Conservation (phyloP, 2,329 filamentous ascomycete genomes). For the Sporothrix luriei region DNA sequence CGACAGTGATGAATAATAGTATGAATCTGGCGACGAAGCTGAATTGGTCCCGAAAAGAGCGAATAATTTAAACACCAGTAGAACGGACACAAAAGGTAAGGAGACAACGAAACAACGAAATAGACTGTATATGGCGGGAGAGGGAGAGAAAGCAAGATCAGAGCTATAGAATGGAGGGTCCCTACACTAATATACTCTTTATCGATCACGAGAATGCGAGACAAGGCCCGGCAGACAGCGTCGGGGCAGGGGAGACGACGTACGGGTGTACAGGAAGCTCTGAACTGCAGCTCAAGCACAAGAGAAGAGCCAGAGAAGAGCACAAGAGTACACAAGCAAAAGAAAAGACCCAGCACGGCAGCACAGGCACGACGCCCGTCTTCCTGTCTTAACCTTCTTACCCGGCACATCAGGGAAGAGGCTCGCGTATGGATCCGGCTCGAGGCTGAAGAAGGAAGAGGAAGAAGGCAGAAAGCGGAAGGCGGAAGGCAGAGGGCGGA, state of each 20-base stretch:
- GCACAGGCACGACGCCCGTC: not conserved
- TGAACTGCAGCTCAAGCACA: not conserved
- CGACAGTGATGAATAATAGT: not conserved
- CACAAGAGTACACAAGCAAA: not conserved
- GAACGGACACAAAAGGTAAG: not conserved
- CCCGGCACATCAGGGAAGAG: slow-evolving; percentile 17
- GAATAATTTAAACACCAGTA: not conserved
- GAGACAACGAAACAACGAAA: too few species aligned
- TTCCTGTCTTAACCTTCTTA: not conserved
- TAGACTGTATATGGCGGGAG: not conserved
- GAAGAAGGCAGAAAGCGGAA: not conserved
- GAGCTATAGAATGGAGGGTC: not conserved
- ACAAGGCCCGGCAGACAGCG: slow-evolving; percentile 1
- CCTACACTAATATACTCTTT: not conserved
- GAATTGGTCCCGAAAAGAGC: not conserved
- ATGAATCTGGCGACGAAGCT: not conserved
- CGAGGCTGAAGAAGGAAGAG: not conserved
- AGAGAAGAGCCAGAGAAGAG: not conserved
- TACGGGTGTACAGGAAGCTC: not conserved
- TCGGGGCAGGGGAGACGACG: not conserved
- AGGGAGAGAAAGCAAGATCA: not conserved
- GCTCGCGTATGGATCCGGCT: not conserved
- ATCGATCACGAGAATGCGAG: not conserved
- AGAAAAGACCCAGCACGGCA: not conserved
- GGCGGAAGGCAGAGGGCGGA: not conserved